These are phyloP conservation scores for Pseudogymnoascus sp. DNA, from an alignment of 2,329 filamentous ascomycete species.

Conservation along the genomic window DNA sequence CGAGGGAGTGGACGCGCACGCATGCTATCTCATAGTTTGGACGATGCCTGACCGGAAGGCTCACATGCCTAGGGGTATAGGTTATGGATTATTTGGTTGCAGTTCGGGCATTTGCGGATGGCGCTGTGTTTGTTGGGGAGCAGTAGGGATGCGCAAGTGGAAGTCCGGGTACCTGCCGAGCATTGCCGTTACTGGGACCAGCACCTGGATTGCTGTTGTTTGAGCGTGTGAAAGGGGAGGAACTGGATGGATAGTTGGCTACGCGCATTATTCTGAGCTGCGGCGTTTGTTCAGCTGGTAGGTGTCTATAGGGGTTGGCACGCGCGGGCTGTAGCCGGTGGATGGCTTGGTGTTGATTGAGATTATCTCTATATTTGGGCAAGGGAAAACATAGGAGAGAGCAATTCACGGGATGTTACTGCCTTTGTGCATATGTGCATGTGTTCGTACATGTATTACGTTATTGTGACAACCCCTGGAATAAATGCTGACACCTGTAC, in stretches of 20 bases:
- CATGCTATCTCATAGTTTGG: constrained; percentile 29
- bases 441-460: background rate
- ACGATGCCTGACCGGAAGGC: background rate
- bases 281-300: background rate
- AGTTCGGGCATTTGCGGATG: background rate
- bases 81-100: background rate
- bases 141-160: background rate
- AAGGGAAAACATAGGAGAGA: background rate
- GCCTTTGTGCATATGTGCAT: background rate
- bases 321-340: background rate
- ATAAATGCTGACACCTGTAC: background rate
- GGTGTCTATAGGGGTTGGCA: background rate
- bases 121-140: background rate
- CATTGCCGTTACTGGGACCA: background rate
- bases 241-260: background rate
- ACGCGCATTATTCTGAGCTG: background rate
- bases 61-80: background rate
- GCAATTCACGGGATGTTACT: background rate
- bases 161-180: background rate
- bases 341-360: background rate
- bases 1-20: constrained; percentile 75
- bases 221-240: background rate
- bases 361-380: background rate
- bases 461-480: background rate
- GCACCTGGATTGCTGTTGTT: background rate